phyloP scores from a whole-genome alignment of 495 filamentous ascomycete genomes.

The Zalerion maritima region DNA sequence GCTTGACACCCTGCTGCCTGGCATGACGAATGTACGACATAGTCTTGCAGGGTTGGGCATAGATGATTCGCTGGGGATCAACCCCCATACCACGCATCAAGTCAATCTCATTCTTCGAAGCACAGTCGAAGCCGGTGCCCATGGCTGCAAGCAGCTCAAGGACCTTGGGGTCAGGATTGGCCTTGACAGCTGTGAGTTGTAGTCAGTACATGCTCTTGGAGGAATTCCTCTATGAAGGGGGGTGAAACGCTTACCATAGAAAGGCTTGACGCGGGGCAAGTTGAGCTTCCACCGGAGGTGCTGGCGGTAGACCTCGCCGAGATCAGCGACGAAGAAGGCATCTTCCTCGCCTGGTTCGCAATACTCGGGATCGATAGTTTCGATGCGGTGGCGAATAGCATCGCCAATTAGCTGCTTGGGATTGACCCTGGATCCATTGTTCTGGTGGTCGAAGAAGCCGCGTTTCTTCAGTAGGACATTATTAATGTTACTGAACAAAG shows the following conservation, averaged over 20 bases:
- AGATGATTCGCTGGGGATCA: conserved; percentile 88
- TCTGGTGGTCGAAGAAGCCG: conserved; percentile 18
- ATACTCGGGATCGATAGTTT: conserved; percentile 63
- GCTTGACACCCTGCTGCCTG: conserved; percentile 67
- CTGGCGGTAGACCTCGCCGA: conserved; percentile 97
- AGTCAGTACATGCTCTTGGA: conserved; percentile 13
- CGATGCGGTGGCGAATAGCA: conserved; percentile 67
- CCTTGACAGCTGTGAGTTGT: conserved; percentile 68
- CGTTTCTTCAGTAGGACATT: conserved; percentile 30
- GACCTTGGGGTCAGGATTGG: conserved; percentile 86
- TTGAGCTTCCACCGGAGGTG: conserved; percentile 96
- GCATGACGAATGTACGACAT: conserved; percentile 93
- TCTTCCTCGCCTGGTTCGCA: conserved; percentile 89
- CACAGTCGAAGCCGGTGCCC: conserved; percentile 95
- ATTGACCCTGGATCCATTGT: conserved; percentile 20
- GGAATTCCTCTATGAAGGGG: not conserved
- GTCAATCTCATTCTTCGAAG: conserved; percentile 93
- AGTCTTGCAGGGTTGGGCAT: conserved; percentile 98
- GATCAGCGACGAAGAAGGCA: conserved; percentile 94
- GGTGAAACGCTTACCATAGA: conserved; percentile 58
- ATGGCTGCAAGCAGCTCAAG: conserved; percentile 73
- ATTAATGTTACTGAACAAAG: conserved; percentile 30
- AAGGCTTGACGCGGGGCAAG: conserved; percentile 81
- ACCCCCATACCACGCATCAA: conserved; percentile 72
- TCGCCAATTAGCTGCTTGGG: conserved; percentile 54